Base-by-base conservation (phyloP, 106 monocot genomes). In the Allium fistulosum region DNA sequence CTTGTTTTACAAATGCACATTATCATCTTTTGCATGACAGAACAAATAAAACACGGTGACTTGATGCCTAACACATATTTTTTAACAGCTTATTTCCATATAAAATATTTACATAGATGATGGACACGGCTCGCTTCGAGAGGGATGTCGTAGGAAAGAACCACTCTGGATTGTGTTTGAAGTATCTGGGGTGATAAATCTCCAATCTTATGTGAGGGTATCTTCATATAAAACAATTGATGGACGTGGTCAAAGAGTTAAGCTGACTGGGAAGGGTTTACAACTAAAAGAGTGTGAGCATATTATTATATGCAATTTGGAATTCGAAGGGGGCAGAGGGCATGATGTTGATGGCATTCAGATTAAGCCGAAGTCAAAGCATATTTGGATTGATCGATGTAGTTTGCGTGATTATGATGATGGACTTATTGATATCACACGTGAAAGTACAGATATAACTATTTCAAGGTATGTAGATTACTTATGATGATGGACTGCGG, bases 331-430 rank as follows among this genome's bases (percentile, higher is more conserved):
- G 18, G 97, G 97, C 1, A 79, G 92, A 75, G 97, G 97, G 7
- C 97, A 88, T 73, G 97, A 99, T 81, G 87, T 99, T 71, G 97
- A 99, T 74, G 97, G 80, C 13, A 87, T 99, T 76, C 97, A 99
- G 79, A 90, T 92, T 59, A 99, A 99, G 58, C 97, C 97, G 26
- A 85, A 81, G 17, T 92, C 97, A 18, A 84, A 72, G 59, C 78
- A 99, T 79, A 92, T 99, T 48, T 92, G 97, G 97, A 85, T 99
- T 15, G 97, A 99, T 61, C 81, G 97, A 0, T 99, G 97, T 77
- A 99, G 86, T 16, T 69, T 92, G 45, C 74, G 68, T 51, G 92
- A 87, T 79, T 99, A 84, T 78, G 86, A 86, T 71, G 97, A 99
- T 70, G 97, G 97, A 11, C 71, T 99, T 15, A 87, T 99, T 69